Conservation (phyloP, 2,329 filamentous ascomycete genomes). For the Fusarium sp. region DNA sequence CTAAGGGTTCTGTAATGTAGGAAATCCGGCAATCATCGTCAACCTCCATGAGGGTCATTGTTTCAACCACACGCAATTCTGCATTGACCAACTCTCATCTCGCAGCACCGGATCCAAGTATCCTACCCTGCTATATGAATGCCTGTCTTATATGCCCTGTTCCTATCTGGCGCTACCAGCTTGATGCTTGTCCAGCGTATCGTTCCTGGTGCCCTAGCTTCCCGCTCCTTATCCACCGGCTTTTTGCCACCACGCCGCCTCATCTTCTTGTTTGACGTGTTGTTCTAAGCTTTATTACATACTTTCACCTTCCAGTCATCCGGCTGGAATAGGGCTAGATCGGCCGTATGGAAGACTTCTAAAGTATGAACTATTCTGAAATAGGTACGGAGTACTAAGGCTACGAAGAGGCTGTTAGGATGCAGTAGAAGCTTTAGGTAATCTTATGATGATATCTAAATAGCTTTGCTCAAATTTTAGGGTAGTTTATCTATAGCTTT, state of each 20-base stretch:
- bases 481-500: no score
- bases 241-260: constrained; percentile 35
- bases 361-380: no score
- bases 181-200: constrained; percentile 36
- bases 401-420: no score
- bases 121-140: not conserved
- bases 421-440: no score
- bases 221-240: constrained; percentile 8
- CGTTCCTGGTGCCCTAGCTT: constrained; percentile 18
- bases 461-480: no score
- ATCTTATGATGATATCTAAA: no score
- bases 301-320: not conserved
- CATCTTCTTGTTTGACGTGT: constrained; percentile 23
- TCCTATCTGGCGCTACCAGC: constrained; percentile 17
- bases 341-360: no score
- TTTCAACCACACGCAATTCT: constrained; percentile 15
- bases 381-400: no score
- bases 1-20: no score
- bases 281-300: not conserved
- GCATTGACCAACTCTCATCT: constrained; percentile 40
- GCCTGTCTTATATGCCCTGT: not conserved
- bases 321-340: no score
- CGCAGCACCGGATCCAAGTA: constrained; percentile 36
- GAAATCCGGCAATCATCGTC: no score
- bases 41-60: no score